A percentile compares a stretch with the other conserved stretches of the same genome.
phyloP scores from a whole-genome alignment of 768 basidiomycete genomes.

The Panus rudis region DNA sequence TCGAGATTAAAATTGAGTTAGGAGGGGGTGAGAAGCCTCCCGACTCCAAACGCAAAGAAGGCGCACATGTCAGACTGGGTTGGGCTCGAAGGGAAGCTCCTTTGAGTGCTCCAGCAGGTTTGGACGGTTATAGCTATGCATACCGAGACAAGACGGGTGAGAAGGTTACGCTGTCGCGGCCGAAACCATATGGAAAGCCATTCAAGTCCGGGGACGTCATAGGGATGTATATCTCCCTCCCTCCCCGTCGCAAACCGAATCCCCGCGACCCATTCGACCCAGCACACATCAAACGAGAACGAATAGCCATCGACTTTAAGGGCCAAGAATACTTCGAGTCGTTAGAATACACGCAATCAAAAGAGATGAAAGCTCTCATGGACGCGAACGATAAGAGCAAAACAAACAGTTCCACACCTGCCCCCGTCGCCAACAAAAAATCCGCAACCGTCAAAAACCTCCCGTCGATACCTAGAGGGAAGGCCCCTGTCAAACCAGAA shows the following conservation, averaged over 20 bases:
- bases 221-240: slow-evolving; percentile 90
- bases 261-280: slow-evolving; percentile 69
- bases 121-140: slow-evolving; percentile 92
- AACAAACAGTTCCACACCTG: slow-evolving; percentile 41
- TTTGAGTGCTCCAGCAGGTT: slow-evolving; percentile 87
- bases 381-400: slow-evolving; percentile 57
- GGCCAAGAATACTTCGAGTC: slow-evolving; percentile 97
- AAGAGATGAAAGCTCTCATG: slow-evolving; percentile 90
- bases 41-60: slow-evolving; percentile 48
- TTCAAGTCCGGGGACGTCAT: slow-evolving; percentile 83
- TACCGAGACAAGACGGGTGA: slow-evolving; percentile 90
- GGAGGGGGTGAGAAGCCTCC: slow-evolving; percentile 57
- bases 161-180: slow-evolving; percentile 79
- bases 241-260: slow-evolving; percentile 54
- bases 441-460: slow-evolving; percentile 60
- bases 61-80: slow-evolving; percentile 82
- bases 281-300: slow-evolving; percentile 77
- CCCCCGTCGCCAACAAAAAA: slow-evolving; percentile 58
- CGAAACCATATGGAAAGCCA: slow-evolving; percentile 64
- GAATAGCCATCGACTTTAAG: slow-evolving; percentile 91
- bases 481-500: slow-evolving; percentile 28
- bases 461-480: slow-evolving; percentile 46
- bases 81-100: slow-evolving; percentile 90
- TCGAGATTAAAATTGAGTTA: slow-evolving; percentile 78
- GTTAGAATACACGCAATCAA: slow-evolving; percentile 78